Conservation (phyloP, 1,284 basidiomycete species). For the Moesziomyces globuligerus region DNA sequence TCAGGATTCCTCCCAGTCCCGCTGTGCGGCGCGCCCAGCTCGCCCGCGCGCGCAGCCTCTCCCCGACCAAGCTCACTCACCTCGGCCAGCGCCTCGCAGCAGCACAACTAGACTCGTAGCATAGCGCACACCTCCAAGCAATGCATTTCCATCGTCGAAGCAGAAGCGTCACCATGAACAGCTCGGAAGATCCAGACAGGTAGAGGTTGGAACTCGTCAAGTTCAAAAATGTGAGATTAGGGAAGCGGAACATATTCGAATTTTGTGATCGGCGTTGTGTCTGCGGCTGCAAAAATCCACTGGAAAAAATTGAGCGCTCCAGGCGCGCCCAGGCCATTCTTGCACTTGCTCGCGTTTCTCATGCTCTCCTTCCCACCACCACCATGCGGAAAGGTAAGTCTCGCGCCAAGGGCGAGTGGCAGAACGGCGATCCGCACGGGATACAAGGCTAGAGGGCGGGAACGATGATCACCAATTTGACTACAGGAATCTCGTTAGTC, state of each 20-base stretch:
- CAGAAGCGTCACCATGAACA: not conserved
- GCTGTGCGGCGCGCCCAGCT: conserved; percentile 43
- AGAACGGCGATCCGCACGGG: not conserved
- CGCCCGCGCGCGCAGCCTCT: conserved; percentile 34
- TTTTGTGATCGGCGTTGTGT: too few relatives aligned
- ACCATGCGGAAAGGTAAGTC: not conserved
- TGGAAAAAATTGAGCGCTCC: conserved; percentile 1
- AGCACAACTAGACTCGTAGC: not conserved
- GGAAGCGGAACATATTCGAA: too few relatives aligned
- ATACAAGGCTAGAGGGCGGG: not conserved
- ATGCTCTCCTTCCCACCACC: too few relatives aligned
- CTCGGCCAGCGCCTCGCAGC: not conserved
- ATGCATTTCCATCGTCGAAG: too few relatives aligned
- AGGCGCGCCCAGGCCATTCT: too few relatives aligned
- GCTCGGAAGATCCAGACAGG: conserved; percentile 5
- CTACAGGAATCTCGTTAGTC: conserved; percentile 56
- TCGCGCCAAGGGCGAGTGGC: not conserved
- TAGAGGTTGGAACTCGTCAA: too few relatives aligned
- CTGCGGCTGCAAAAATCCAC: too few relatives aligned
- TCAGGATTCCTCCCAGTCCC: conserved; percentile 37
- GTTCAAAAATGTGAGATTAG: too few relatives aligned
- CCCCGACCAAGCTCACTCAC: conserved; percentile 8
- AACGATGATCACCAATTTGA: conserved; percentile 51
- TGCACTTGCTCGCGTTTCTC: too few relatives aligned
- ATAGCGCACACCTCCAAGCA: not conserved